Base-by-base conservation (phyloP, 495 filamentous ascomycete species). In the Amorphotheca resinae region DNA sequence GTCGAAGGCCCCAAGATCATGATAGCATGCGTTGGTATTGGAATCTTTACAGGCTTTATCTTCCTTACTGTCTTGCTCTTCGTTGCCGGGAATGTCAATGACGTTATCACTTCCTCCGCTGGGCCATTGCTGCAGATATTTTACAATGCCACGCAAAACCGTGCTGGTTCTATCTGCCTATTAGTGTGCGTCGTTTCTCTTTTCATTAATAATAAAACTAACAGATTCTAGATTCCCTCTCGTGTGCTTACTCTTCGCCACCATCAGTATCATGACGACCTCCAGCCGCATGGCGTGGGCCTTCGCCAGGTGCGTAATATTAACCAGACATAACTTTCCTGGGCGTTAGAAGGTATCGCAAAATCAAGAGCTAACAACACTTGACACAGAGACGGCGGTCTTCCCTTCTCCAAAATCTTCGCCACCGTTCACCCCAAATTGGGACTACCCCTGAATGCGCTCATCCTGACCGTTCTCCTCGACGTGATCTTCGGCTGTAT, bases 281-380 rank as follows among this genome's bases (percentile, higher is more conserved):
- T 77, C 73, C 39, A 80, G 72, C 45, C 76, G 83, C 9, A 85
- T 87, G 79, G 74, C 76, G 22, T 87, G 80, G 46, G 81, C 82
- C 1, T 88, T 88, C 49, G 76, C 75, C 21, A 33, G 44, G 36
- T 45, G 20, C 14, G 32, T 28, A 31, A 5, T 32, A 4, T 4
- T 11, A 28, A 28, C 25, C 22, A 40, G 6, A 8, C 17, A 33
- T 4, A 32, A n/a, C n/a, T n/a, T n/a, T n/a, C n/a, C n/a, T n/a
- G n/a, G n/a, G n/a, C n/a, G n/a, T n/a, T n/a, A n/a, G n/a, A n/a
- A n/a, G n/a, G n/a, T n/a, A n/a, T n/a, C n/a, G n/a, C n/a, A n/a
- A n/a, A n/a, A n/a, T n/a, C n/a, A n/a, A n/a, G n/a, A n/a, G n/a
- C n/a, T n/a, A n/a, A n/a, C n/a, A n/a, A n/a, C n/a, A n/a, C n/a